Evolutionary conservation across 306 rosid species (phyloP).

Genomic region (Mimosa pudica): DNA sequence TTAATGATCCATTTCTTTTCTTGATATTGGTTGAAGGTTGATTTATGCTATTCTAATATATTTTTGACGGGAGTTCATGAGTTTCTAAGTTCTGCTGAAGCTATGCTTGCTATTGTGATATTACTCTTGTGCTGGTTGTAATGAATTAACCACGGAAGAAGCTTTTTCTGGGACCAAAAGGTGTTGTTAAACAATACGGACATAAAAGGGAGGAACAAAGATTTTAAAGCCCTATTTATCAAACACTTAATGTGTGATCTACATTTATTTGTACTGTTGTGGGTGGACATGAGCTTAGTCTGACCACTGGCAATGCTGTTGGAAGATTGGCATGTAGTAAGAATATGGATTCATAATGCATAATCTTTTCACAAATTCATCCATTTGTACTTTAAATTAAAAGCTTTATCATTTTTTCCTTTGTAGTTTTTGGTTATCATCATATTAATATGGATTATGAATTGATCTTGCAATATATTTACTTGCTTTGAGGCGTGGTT

Average conservation of each 20-base stretch:
- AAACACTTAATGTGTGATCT: neutral
- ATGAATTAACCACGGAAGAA: too few species aligned
- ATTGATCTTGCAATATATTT: neutral
- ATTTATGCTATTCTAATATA: too few species aligned
- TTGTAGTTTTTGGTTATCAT: neutral
- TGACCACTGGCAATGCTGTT: conserved; percentile 81
- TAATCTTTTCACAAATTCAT: conserved; percentile 5
- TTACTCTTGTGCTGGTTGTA: too few species aligned
- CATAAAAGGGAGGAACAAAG: neutral
- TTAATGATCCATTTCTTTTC: too few species aligned
- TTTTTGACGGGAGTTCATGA: too few species aligned
- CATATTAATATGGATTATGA: neutral
- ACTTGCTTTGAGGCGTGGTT: conserved; percentile 57
- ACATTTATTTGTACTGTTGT: conserved; percentile 28
- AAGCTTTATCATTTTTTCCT: conserved; percentile 18
- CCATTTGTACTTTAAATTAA: neutral
- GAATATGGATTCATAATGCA: conserved; percentile 10
- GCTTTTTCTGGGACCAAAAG: neutral
- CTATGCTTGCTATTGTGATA: too few species aligned
- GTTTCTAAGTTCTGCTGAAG: too few species aligned
- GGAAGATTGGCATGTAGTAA: conserved; percentile 90
- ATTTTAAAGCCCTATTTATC: neutral
- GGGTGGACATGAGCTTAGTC: conserved; percentile 85
- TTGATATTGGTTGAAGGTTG: too few species aligned
- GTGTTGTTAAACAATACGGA: neutral